These are phyloP conservation scores for Leishmania major DNA, from an alignment of 208 protist genomes.

Conservation along the genomic window DNA sequence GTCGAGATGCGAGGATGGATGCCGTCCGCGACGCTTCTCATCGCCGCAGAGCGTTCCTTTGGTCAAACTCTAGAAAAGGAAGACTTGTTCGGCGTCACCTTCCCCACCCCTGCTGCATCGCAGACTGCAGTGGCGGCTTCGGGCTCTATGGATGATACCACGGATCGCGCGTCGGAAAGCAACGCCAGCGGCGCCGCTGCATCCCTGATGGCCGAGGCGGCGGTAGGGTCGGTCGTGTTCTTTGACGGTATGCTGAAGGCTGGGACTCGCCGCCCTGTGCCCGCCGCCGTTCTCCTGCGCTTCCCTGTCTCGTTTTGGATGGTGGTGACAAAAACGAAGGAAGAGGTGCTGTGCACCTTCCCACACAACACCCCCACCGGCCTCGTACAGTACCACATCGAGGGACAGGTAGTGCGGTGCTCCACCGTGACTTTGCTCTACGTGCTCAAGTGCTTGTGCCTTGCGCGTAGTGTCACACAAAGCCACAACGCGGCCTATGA, in stretches of 20 bases:
- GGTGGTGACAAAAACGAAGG: constrained; percentile 39
- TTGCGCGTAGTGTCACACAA: constrained; percentile 65
- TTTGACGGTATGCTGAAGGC: constrained; percentile 61
- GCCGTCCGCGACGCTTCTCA: constrained; percentile 72
- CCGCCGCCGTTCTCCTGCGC: constrained; percentile 46
- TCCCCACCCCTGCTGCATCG: neutral
- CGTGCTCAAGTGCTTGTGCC: constrained; percentile 69
- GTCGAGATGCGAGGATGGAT: constrained; percentile 61
- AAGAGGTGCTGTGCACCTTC: constrained; percentile 80
- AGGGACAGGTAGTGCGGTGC: constrained; percentile 75
- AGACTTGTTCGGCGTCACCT: constrained; percentile 64
- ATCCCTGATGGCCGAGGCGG: neutral
- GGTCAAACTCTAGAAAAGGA: constrained; percentile 75
- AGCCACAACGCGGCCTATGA: constrained; percentile 77
- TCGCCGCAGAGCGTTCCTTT: constrained; percentile 85
- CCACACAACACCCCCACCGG: constrained; percentile 40
- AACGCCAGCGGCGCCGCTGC: neutral
- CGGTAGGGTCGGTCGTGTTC: constrained; percentile 31
- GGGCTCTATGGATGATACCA: neutral
- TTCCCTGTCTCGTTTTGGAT: constrained; percentile 70
- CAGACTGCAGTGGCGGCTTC: neutral
- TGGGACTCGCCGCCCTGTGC: constrained; percentile 39
- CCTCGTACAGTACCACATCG: constrained; percentile 83
- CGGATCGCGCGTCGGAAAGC: neutral
- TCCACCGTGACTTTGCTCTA: constrained; percentile 57